These are phyloP conservation scores for Beauveria asiatica DNA, from an alignment of 2,329 filamentous ascomycete species.

Conservation along the genomic window DNA sequence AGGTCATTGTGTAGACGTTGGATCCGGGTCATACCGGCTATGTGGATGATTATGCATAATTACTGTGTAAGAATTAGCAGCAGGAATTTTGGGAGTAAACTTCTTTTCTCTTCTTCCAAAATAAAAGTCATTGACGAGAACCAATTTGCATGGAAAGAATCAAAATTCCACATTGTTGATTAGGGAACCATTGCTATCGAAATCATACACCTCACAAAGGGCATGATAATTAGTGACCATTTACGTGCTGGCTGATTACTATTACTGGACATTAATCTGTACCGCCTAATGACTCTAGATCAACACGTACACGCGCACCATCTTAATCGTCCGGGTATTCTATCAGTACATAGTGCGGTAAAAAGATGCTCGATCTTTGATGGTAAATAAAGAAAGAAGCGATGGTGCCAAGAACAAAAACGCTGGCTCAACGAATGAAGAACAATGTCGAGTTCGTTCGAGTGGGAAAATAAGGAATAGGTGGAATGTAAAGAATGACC, in stretches of 20 bases:
- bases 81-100: no score
- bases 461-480: neutral
- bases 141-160: no score
- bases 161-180: no score
- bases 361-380: neutral
- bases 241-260: neutral
- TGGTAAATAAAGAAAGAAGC: constrained; percentile 2
- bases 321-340: constrained; percentile 4
- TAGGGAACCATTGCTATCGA: neutral
- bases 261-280: constrained; percentile 10
- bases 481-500: neutral
- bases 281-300: constrained; percentile 9
- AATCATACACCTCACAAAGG: neutral
- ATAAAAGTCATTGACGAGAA: neutral
- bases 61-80: neutral
- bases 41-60: neutral
- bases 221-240: neutral
- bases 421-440: constrained; percentile 8
- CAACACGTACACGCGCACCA: neutral
- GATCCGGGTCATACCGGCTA: constrained; percentile 6
- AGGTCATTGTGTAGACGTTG: neutral
- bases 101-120: no score
- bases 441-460: neutral
- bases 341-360: constrained; percentile 9
- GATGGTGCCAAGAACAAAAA: constrained; percentile 2